These are phyloP conservation scores for Aspergillus kassunensis DNA, from an alignment of 495 filamentous ascomycete genomes.

Conservation along the genomic window DNA sequence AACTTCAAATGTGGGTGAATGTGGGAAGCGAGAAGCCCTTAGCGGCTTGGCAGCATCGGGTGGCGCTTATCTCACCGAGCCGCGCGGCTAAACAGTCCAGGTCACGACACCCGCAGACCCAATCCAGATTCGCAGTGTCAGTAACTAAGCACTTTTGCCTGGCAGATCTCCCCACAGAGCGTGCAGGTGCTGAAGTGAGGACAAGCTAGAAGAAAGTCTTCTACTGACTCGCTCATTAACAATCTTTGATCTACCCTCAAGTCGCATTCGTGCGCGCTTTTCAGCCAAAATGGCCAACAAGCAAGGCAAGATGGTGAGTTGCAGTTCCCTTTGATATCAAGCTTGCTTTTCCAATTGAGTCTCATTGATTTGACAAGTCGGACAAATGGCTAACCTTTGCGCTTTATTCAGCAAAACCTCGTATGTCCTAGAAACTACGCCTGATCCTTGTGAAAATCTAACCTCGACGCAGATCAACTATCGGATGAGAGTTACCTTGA, in stretches of 20 bases:
- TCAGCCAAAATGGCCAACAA: slow-evolving; percentile 77
- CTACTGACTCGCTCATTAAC: slow-evolving; percentile 18
- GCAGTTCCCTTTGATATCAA: slow-evolving; percentile 29
- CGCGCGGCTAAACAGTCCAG: slow-evolving; percentile 18
- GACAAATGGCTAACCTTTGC: slow-evolving; percentile 54
- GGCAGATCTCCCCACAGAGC: slow-evolving; percentile 17
- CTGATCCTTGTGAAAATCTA: slow-evolving; percentile 19
- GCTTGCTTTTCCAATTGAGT: slow-evolving; percentile 21
- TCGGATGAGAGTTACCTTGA: slow-evolving; percentile 94
- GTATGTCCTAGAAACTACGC: slow-evolving; percentile 54
- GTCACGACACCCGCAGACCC: slow-evolving; percentile 1
- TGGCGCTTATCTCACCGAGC: slow-evolving; percentile 24
- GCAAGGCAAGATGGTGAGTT: slow-evolving; percentile 97
- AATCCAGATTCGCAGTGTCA: slow-evolving; percentile 3
- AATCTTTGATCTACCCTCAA: slow-evolving; percentile 55
- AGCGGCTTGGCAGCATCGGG: slow-evolving; percentile 30
- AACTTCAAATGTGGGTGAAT: slow-evolving; percentile 43
- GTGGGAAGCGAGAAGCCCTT: slow-evolving; percentile 44
- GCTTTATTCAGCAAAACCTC: slow-evolving; percentile 76
- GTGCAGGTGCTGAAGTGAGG: slow-evolving; percentile 16
- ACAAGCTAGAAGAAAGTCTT: slow-evolving; percentile 23
- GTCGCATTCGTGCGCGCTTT: slow-evolving; percentile 66
- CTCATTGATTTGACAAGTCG: no score
- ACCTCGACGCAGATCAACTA: slow-evolving; percentile 80
- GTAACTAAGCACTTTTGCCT: slow-evolving; percentile 9